A percentile compares a stretch with the other conserved stretches of the same genome.
These are phyloP conservation scores for Fusarium domesticum DNA, from an alignment of 2,329 filamentous ascomycete species.

Conservation along the genomic window DNA sequence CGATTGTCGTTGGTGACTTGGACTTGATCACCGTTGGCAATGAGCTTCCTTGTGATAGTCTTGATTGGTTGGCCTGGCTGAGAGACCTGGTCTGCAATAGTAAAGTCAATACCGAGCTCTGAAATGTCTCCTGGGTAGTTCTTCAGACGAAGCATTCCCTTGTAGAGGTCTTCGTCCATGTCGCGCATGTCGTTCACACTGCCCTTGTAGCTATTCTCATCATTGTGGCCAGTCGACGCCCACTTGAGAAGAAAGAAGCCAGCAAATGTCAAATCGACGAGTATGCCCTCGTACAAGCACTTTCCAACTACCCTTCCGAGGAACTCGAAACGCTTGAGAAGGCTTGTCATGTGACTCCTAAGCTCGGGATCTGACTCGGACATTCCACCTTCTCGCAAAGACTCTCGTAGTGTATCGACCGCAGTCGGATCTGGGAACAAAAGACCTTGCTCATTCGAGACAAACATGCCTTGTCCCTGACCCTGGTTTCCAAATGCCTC, in stretches of 20 bases:
- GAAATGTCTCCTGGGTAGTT: constrained; percentile 77
- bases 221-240: constrained; percentile 66
- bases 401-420: constrained; percentile 65
- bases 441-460: constrained; percentile 79
- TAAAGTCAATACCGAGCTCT: constrained; percentile 77
- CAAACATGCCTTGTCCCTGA: constrained; percentile 58
- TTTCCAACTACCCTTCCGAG: constrained; percentile 91
- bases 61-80: constrained; percentile 46
- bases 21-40: constrained; percentile 71
- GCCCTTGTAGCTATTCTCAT: constrained; percentile 75
- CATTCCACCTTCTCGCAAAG: constrained; percentile 51
- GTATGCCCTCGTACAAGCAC: constrained; percentile 93
- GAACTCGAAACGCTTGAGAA: constrained; percentile 82
- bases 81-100: constrained; percentile 69
- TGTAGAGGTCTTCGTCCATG: constrained; percentile 85
- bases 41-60: constrained; percentile 71
- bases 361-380: constrained; percentile 54
- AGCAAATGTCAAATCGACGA: constrained; percentile 89
- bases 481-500: constrained; percentile 70
- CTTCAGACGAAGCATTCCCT: constrained; percentile 78
- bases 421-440: constrained; percentile 84
- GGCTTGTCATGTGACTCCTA: constrained; percentile 53
- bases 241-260: constrained; percentile 96
- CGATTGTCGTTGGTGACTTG: constrained; percentile 89
- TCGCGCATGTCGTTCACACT: constrained; percentile 93